phyloP scores from a whole-genome alignment of 2,329 filamentous ascomycete species.

The Fusarium sp. region DNA sequence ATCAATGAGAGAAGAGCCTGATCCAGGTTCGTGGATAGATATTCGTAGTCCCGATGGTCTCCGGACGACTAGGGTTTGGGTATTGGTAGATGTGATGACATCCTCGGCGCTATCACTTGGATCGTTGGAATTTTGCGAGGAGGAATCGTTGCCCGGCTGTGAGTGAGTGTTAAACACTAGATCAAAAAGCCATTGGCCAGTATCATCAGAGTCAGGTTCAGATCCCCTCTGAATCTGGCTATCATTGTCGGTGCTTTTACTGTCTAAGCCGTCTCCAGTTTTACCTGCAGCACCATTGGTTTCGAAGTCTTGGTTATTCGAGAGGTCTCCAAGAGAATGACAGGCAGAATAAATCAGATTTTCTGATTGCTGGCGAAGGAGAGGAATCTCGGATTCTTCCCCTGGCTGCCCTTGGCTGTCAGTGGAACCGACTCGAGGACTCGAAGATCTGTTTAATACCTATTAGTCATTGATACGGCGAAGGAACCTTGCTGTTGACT shows the following conservation, averaged over 20 bases:
- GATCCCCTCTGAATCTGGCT: accelerated
- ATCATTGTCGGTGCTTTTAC: accelerated
- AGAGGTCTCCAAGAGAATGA: neutral
- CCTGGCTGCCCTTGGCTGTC: neutral
- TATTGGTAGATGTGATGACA: accelerated
- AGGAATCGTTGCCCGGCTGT: accelerated
- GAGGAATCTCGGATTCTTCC: neutral
- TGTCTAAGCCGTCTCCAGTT: accelerated
- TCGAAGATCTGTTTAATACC: neutral
- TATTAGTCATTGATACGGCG: accelerated
- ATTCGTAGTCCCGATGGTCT: neutral
- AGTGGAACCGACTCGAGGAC: accelerated
- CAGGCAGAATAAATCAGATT: neutral
- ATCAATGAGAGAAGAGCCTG: neutral
- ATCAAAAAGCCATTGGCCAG: neutral
- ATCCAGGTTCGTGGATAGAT: neutral
- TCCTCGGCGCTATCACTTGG: too few relatives aligned
- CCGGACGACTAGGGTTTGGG: accelerated
- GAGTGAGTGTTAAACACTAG: neutral
- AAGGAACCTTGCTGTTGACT: accelerated
- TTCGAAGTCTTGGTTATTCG: accelerated
- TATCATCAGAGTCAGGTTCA: neutral
- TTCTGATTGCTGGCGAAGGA: neutral
- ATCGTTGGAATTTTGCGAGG: too few relatives aligned
- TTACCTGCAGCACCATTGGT: accelerated